Conservation (phyloP, 2,329 filamentous ascomycete genomes). For the Claviceps purpurea region DNA sequence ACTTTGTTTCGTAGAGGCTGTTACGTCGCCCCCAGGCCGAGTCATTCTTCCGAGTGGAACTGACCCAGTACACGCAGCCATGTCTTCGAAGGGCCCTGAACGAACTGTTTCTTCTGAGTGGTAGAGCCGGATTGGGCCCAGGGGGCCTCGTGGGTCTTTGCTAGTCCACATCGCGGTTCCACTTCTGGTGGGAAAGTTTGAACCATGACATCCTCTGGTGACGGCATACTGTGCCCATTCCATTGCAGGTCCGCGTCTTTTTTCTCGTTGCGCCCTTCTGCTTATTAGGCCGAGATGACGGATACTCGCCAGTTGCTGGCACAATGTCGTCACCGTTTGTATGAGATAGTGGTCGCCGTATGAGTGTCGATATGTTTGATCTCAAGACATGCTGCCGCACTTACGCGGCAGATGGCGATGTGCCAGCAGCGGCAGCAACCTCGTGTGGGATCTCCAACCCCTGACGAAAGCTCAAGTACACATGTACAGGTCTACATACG, state of each 20-base stretch:
- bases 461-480: no score
- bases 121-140: neutral
- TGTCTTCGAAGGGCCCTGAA: no score
- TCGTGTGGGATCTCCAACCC: no score
- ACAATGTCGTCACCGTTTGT: neutral
- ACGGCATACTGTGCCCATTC: conserved; percentile 4
- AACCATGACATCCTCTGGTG: conserved; percentile 3
- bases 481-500: no score
- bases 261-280: neutral
- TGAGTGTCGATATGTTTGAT: neutral
- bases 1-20: conserved; percentile 1
- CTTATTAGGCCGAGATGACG: neutral
- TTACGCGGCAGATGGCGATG: no score
- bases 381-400: no score
- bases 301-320: neutral
- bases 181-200: conserved; percentile 6
- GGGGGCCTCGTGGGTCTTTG: conserved; percentile 1
- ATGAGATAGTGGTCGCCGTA: neutral
- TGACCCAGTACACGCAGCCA: neutral
- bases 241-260: neutral
- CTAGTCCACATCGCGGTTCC: conserved; percentile 11
- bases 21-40: neutral
- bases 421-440: no score
- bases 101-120: no score
- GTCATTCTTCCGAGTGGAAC: conserved; percentile 4